Conservation (phyloP, 805 yeast genomes). For the Lachancea sp. region DNA sequence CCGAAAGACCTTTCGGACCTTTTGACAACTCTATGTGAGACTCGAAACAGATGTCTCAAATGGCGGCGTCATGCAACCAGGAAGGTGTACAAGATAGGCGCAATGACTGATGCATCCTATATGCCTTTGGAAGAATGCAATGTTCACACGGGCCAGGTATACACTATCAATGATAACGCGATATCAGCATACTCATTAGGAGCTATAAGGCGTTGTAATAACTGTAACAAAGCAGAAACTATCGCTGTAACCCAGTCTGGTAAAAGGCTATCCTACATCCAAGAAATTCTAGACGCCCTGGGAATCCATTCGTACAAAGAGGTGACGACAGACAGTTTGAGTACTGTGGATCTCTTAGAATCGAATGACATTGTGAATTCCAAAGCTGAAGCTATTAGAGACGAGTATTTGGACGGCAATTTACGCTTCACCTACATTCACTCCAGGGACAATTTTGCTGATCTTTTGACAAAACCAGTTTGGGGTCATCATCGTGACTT, state of each 20-base stretch:
- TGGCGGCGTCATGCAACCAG: neutral
- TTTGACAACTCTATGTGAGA: neutral
- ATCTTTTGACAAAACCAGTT: neutral
- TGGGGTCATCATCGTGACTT: neutral
- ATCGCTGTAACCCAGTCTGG: neutral
- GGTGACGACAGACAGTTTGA: neutral
- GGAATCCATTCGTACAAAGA: neutral
- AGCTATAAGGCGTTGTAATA: neutral
- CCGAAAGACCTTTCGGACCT: neutral
- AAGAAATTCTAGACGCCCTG: neutral
- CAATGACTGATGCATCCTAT: neutral
- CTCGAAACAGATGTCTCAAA: neutral
- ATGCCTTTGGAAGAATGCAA: neutral
- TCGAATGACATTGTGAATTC: too few relatives aligned
- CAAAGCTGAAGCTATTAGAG: neutral
- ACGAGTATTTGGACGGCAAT: neutral
- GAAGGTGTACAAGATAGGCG: neutral
- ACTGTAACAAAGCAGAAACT: neutral
- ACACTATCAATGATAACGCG: neutral
- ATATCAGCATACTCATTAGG: neutral
- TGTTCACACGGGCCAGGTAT: neutral
- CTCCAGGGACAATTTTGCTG: neutral
- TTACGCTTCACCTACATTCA: neutral
- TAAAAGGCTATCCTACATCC: neutral
- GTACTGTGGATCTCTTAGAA: neutral